Evolutionary conservation across 805 yeast genomes (phyloP).

Genomic region (Hanseniaspora occidentalis): DNA sequence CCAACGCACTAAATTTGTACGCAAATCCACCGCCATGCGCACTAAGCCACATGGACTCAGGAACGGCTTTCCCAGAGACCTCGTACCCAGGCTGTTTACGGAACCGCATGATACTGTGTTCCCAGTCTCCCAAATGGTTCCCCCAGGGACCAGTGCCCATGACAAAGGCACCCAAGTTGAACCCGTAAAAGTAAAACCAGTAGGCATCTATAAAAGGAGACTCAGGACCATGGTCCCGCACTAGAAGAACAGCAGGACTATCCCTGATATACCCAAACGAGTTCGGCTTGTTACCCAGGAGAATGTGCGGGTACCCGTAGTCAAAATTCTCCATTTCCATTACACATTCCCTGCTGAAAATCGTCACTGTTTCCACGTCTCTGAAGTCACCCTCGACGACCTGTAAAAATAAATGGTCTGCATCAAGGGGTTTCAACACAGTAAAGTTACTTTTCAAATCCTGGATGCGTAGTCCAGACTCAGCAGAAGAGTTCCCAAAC

Average conservation of each 20-base stretch:
- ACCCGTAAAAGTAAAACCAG: slow-evolving; percentile 93
- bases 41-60: slow-evolving; percentile 86
- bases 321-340: slow-evolving; percentile 46
- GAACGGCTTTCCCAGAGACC: slow-evolving; percentile 48
- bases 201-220: slow-evolving; percentile 58
- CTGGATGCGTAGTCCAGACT: slow-evolving; percentile 9
- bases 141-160: slow-evolving; percentile 98
- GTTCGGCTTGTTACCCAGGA: slow-evolving; percentile 70
- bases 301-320: slow-evolving; percentile 56
- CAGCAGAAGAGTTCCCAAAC: slow-evolving; percentile 8
- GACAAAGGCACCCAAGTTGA: slow-evolving; percentile 90
- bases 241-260: slow-evolving; percentile 74
- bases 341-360: not conserved
- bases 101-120: slow-evolving; percentile 79
- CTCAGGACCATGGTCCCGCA: slow-evolving; percentile 74
- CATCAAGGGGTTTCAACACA: not conserved
- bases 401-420: not conserved
- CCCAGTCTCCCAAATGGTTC: slow-evolving; percentile 97
- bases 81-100: not conserved
- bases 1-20: slow-evolving; percentile 63
- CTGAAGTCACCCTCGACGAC: not conserved
- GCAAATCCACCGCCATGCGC: slow-evolving; percentile 98
- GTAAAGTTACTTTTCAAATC: slow-evolving; percentile 10
- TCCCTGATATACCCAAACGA: slow-evolving; percentile 56
- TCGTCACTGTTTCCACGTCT: not conserved